Evolutionary conservation across 164 flowering plant species (phyloP), one percentile per base, ranked within the genome.

Genomic region (Aristolochia contorta): DNA sequence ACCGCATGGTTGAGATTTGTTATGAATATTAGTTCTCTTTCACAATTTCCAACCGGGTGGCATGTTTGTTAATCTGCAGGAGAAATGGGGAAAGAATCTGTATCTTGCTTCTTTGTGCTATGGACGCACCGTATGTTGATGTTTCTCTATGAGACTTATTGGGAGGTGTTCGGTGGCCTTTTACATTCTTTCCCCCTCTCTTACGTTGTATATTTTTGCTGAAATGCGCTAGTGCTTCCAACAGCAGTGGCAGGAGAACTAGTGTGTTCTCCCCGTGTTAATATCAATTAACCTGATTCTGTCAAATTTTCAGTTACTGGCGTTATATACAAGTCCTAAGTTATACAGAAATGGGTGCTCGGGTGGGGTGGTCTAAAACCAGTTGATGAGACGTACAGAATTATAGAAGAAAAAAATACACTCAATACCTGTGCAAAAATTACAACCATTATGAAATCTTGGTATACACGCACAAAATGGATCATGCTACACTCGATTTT

Each of bases 41-140:
- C 7, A 10, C 43, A 37, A 1, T 37, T 37, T 37, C 10, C 7
- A 37, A 37, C 12, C 43, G 7, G 30, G 30, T 57, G 53, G 8
- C 23, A 48, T 25, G 16, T 46, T 52, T 55, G 16, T 21, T 51
- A 19, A 14, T 47, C 24, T 72, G 76, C 89, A 89, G 96, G 96
- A 86, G 67, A 89, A 89, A 70, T 86, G 93, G 96, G 79, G 79
- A 2, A 86, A 86, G 71, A 86, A 86, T 75, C 83, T 89, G 20
- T 89, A 86, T 70, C 87, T 89, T 21, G 82, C 93, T 16, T 80
- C 88, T 1, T 61, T 86, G 55, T 86, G 93, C 72, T 83, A 84
- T 61, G 93, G 96, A 22, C 77, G 92, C 24, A 84, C 93, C 12
- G 91, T 84, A 15, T 81, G 87, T 37, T 88, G 76, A 84, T 22